phyloP scores from a whole-genome alignment of 768 basidiomycete species.

The Mrakia frigida region DNA sequence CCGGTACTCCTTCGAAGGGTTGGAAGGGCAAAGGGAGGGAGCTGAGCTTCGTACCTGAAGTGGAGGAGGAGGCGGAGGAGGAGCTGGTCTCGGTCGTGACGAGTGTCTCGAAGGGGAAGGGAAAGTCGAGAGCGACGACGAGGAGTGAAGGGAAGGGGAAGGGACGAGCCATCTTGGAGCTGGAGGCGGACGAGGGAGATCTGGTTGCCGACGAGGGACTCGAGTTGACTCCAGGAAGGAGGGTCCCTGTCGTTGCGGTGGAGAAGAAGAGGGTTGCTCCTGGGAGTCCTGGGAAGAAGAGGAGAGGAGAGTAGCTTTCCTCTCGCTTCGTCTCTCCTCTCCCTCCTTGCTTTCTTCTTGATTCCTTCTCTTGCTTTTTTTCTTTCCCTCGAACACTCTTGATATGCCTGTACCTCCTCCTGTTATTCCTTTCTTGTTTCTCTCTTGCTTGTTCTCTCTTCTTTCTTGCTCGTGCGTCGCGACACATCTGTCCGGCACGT shows the following conservation, averaged over 20 bases:
- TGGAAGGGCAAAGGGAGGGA: conserved; percentile 2
- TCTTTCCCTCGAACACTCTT: not conserved
- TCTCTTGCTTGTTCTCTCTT: not conserved
- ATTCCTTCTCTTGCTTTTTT: not conserved
- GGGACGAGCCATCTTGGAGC: conserved; percentile 8
- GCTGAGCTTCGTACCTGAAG: not conserved
- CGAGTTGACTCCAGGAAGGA: conserved; percentile 5
- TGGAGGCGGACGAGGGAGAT: conserved; percentile 15
- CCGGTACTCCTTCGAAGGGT: not conserved
- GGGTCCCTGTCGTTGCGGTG: not conserved
- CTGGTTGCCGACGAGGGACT: not conserved
- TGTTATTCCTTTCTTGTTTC: not conserved
- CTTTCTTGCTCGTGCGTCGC: not conserved
- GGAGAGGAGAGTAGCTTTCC: not conserved
- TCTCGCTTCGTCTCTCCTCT: not conserved
- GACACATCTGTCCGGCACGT: not conserved
- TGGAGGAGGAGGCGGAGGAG: not conserved
- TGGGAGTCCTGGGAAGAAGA: not conserved
- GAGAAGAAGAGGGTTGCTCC: not conserved
- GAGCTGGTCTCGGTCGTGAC: not conserved
- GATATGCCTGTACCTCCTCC: not conserved
- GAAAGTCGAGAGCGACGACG: not conserved
- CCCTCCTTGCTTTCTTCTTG: not conserved
- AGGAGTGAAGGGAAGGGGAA: not conserved
- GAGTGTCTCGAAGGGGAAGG: not conserved